Percentiles rank a stretch among this genome's conserved stretches.
Evolutionary conservation across 306 rosid species (phyloP).

Genomic region (Albizia julibrissin): DNA sequence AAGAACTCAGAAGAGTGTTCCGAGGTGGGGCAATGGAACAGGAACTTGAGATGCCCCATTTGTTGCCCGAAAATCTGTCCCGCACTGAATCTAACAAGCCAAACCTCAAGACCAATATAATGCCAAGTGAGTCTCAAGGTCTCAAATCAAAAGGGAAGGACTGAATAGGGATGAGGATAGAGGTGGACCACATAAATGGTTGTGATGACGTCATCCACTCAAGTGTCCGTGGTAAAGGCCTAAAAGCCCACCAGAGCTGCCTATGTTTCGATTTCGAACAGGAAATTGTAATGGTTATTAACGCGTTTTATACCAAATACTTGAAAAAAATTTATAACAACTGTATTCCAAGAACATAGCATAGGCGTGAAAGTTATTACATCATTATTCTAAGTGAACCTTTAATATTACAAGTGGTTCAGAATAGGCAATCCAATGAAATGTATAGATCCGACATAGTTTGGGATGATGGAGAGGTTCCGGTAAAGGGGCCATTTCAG

Average conservation of each 20-base stretch:
- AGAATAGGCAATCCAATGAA: background rate
- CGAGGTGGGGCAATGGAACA: constrained; percentile 26
- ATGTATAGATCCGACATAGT: too few species aligned
- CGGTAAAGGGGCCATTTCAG: background rate
- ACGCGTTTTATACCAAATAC: background rate
- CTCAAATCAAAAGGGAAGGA: constrained; percentile 36
- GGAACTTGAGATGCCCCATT: constrained; percentile 24
- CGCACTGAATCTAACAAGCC: constrained; percentile 25
- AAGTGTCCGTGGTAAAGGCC: constrained; percentile 23
- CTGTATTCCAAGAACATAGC: too few species aligned
- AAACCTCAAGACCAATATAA: constrained; percentile 30
- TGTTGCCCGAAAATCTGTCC: constrained; percentile 31
- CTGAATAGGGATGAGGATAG: constrained; percentile 16
- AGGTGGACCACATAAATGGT: constrained; percentile 47
- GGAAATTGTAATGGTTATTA: background rate
- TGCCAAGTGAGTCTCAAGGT: constrained; percentile 35
- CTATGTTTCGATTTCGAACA: background rate
- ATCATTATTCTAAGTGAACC: background rate
- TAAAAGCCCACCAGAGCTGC: constrained; percentile 28
- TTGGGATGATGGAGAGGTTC: background rate
- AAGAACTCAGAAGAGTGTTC: constrained; percentile 18
- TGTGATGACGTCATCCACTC: constrained; percentile 52
- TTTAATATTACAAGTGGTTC: background rate
- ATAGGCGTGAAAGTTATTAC: too few species aligned
- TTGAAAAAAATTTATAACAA: background rate